Base-by-base conservation (phyloP, 495 filamentous ascomycete genomes). In the Lindgomyces ingoldianus region DNA sequence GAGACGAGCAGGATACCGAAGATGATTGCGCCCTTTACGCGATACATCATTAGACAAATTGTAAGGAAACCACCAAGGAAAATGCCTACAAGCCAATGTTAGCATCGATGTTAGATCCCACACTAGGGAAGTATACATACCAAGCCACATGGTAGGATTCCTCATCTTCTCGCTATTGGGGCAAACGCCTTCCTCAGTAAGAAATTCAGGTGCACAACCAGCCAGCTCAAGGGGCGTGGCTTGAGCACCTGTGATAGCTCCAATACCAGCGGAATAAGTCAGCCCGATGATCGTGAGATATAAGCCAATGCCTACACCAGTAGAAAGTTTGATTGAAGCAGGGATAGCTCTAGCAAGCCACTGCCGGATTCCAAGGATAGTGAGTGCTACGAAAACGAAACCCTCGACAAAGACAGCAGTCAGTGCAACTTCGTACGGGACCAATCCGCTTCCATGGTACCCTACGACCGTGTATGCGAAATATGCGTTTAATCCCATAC, bases 401-500 rank as follows among this genome's bases (percentile, higher is more conserved):
- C 47, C 67, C 48, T 70, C 67, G 8, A 59, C 62, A 30, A 70
- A 70, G 8, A 70, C 62, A 24, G 67, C 67, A 6, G 62, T 70
- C 42, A 93, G 74, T 9, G 90, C 90, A 2, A 89, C 78, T 14
- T 79, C 68, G 71, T 89, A 93, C 0, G 88, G 81, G 24, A 92
- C 85, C 45, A 79, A 72, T 52, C 56, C 62, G 47, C 39, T 36
- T 2, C 90, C 90, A 68, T 92, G 85, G 46, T 76, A 81, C 18
- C 90, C 90, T 42, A 93, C 90, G 42, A 93, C 89, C 26, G 88
- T 89, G 71, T 88, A 93, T 11, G 90, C 82, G 60, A 93, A 93
- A 72, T 93, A 93, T 2, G 89, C 89, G 70, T 93, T 93, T 57
- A 93, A 65, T 16, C 90, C 90, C 89, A 93, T 91, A 27, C 90